Evolutionary conservation across 441 rosid species (phyloP), one percentile per base, ranked within the genome.

Genomic region (Gossypium aridum): DNA sequence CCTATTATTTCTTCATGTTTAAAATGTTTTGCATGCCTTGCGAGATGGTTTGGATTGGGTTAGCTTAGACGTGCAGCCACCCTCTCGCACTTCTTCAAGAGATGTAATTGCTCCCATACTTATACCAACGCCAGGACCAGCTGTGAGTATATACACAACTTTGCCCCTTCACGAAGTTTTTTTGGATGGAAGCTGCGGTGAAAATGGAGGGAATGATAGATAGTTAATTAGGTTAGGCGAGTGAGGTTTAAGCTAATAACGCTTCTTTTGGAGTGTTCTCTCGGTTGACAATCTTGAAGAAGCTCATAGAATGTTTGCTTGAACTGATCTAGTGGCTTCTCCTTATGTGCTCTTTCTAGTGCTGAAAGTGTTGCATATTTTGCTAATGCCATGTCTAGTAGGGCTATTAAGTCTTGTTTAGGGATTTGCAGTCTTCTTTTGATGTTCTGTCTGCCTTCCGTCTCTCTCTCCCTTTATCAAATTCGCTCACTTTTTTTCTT

Each of bases 261-360:
- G 43, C 85, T 75, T 23, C 87, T 89, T n/a, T 79, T 88, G 16
- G 92, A 90, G 76, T 84, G 85, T 26, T 89, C 89, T 1, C 23
- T 86, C 92, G 0, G 92, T 86, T 53, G 90, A 88, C 76, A 82
- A 88, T 72, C 84, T 89, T 4, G 87, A 85, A 6, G 89, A 89
- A 72, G 93, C 93, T 55, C 86, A 86, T 62, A 76, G 83, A 70
- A 80, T 83, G 84, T 31, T 39, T 87, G 37, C 87, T 89, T 26
- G 94, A 89, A 85, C 84, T 89, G 16, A 86, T 88, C 51, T 89
- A 22, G 84, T 85, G 88, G 87, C 92, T 22, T 86, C 92, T n/a
- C 92, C 92, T 1, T 86, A 88, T 14, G 84, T n/a, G 14, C 82
- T 3, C 68, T 73, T 2, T 90, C 92, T 17, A 84, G 89, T 51